A percentile compares a stretch with the other conserved stretches of the same genome.
Evolutionary conservation across 2,329 filamentous ascomycete genomes (phyloP).

Genomic region (Monilinia fructicola): DNA sequence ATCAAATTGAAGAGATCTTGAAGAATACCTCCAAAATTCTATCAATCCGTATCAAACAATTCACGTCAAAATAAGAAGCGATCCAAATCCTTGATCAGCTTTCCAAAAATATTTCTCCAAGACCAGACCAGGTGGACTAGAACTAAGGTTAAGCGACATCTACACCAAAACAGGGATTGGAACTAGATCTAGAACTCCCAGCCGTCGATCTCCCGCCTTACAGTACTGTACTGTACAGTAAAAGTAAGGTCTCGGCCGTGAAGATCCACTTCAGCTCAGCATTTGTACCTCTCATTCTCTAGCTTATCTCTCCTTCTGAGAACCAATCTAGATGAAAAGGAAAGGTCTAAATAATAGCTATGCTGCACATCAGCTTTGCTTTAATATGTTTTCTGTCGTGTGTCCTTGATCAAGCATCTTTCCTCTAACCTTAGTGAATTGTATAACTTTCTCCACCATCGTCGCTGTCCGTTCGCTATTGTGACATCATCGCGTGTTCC

Average conservation of each 20-base stretch:
- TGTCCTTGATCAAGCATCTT: not conserved
- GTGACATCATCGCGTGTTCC: not conserved
- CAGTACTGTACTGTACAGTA: too few species aligned
- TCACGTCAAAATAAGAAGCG: not conserved
- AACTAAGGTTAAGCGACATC: not conserved
- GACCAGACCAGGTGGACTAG: not conserved
- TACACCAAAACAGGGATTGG: not conserved
- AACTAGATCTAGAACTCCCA: not conserved
- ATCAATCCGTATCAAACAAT: not conserved
- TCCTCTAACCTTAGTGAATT: not conserved
- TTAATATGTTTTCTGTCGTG: not conserved
- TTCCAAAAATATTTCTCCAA: not conserved
- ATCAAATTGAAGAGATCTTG: not conserved
- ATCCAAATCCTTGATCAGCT: not conserved
- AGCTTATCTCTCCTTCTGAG: not conserved
- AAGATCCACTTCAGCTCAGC: slow-evolving; percentile 4
- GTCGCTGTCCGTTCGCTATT: not conserved
- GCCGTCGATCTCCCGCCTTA: slow-evolving; percentile 11
- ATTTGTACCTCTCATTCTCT: not conserved
- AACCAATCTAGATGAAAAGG: not conserved
- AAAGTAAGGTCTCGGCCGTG: not conserved
- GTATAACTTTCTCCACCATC: too few species aligned
- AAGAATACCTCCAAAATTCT: not conserved
- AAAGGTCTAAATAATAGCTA: not conserved
- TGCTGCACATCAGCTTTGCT: not conserved